phyloP scores from a whole-genome alignment of 2,329 filamentous ascomycete species.

The Ceratocystis diversiconidia region DNA sequence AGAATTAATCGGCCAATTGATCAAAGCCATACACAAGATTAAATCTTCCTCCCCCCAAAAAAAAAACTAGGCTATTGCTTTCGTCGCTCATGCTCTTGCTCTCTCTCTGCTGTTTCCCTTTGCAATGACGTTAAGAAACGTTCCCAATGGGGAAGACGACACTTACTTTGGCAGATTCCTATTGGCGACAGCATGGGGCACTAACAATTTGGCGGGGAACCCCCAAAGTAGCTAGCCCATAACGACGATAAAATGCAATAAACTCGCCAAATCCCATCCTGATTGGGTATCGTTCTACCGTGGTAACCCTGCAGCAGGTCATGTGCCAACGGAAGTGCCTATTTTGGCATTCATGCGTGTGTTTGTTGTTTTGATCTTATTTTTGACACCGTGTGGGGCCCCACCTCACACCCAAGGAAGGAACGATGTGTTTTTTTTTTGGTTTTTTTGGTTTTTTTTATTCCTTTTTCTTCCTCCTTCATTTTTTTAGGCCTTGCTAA shows the following conservation, averaged over 20 bases:
- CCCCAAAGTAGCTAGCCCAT: background rate
- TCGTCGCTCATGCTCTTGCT: background rate
- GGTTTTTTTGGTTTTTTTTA: background rate
- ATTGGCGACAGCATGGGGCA: background rate
- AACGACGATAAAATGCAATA: background rate
- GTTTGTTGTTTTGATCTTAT: background rate
- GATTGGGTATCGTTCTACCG: background rate
- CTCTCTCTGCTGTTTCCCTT: background rate
- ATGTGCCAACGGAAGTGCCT: constrained; percentile 2
- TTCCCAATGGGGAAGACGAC: constrained; percentile 6
- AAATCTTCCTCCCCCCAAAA: background rate
- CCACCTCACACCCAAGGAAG: background rate
- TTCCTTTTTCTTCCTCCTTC: too few relatives aligned
- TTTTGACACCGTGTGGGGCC: constrained; percentile 4
- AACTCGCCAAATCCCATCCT: background rate
- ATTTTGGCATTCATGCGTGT: constrained; percentile 4
- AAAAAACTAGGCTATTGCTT: background rate
- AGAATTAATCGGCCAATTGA: background rate
- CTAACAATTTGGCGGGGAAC: constrained; percentile 5
- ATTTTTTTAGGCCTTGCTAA: background rate
- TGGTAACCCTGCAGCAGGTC: background rate
- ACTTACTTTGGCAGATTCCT: background rate
- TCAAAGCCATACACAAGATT: background rate
- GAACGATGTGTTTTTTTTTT: background rate
- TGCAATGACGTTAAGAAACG: constrained; percentile 3